A percentile compares a stretch with the other conserved stretches of the same genome.
phyloP scores from a whole-genome alignment of 108 stramenopile species.

The Nitzschia inconspicua region DNA sequence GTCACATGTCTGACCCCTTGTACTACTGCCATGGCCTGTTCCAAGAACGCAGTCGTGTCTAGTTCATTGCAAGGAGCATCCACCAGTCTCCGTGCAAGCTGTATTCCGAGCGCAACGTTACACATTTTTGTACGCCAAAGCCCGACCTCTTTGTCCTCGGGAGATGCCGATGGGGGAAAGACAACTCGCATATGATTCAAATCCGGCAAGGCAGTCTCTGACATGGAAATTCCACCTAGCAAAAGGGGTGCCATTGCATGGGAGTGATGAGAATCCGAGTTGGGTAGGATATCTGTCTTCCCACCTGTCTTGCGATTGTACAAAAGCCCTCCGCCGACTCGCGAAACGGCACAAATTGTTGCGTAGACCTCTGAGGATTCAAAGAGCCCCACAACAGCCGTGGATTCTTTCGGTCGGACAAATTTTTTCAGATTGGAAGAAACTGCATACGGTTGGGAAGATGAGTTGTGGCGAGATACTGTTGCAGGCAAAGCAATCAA shows the following conservation, averaged over 20 bases:
- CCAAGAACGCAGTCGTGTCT: conserved; percentile 43
- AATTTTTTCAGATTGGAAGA: conserved; percentile 50
- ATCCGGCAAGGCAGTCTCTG: too few relatives aligned
- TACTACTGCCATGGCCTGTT: conserved; percentile 36
- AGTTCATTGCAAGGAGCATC: conserved; percentile 74
- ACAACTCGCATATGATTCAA: conserved; percentile 9
- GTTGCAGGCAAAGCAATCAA: conserved; percentile 25
- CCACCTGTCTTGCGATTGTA: conserved; percentile 5
- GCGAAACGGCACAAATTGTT: background rate
- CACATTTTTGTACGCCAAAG: conserved; percentile 16
- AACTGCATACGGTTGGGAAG: conserved; percentile 69
- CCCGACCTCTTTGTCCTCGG: conserved; percentile 2
- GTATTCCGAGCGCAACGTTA: conserved; percentile 53
- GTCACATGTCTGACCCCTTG: conserved; percentile 18
- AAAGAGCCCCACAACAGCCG: background rate
- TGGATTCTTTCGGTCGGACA: conserved; percentile 9
- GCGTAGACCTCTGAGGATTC: background rate
- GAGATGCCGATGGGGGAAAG: conserved; percentile 22
- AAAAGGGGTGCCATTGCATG: background rate
- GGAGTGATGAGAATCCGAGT: too few relatives aligned
- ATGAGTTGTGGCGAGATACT: conserved; percentile 59
- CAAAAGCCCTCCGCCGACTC: background rate
- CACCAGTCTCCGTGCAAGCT: conserved; percentile 62
- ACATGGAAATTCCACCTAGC: too few relatives aligned
- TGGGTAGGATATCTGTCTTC: too few relatives aligned